These are phyloP conservation scores for Saccharomyces hybrid DNA, from an alignment of 1,139 yeast genomes.

Conservation along the genomic window DNA sequence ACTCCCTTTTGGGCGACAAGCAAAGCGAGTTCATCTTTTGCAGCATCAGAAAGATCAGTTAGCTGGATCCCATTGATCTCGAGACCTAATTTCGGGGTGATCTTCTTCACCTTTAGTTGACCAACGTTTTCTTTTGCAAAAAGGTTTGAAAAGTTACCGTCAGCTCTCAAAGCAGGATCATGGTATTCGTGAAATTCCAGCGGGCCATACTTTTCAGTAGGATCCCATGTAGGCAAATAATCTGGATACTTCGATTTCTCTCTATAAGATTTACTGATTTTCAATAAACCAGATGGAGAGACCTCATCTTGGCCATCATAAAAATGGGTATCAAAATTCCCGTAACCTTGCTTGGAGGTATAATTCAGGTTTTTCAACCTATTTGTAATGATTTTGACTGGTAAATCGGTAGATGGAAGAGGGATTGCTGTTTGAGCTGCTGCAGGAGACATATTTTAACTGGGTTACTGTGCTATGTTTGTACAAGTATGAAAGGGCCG, in stretches of 20 bases:
- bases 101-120: conserved; percentile 7
- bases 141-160: conserved; percentile 22
- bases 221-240: conserved; percentile 43
- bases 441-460: neutral
- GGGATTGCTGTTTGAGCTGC: neutral
- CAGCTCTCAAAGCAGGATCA: conserved; percentile 23
- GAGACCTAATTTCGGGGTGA: conserved; percentile 36
- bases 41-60: conserved; percentile 41
- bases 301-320: conserved; percentile 16
- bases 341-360: conserved; percentile 3
- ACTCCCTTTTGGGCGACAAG: conserved; percentile 46
- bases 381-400: neutral
- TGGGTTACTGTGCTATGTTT: neutral
- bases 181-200: conserved; percentile 27
- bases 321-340: conserved; percentile 18
- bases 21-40: conserved; percentile 46
- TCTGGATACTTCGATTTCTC: conserved; percentile 31
- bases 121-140: conserved; percentile 7
- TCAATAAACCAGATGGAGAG: conserved; percentile 13
- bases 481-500: neutral
- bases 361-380: neutral
- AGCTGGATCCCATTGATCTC: conserved; percentile 49
- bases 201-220: conserved; percentile 36
- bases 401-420: neutral
- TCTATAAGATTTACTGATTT: conserved; percentile 21